A percentile compares a stretch with the other conserved stretches of the same genome.
phyloP scores from a whole-genome alignment of 1,284 basidiomycete genomes.

The Spongispora temasekensis region DNA sequence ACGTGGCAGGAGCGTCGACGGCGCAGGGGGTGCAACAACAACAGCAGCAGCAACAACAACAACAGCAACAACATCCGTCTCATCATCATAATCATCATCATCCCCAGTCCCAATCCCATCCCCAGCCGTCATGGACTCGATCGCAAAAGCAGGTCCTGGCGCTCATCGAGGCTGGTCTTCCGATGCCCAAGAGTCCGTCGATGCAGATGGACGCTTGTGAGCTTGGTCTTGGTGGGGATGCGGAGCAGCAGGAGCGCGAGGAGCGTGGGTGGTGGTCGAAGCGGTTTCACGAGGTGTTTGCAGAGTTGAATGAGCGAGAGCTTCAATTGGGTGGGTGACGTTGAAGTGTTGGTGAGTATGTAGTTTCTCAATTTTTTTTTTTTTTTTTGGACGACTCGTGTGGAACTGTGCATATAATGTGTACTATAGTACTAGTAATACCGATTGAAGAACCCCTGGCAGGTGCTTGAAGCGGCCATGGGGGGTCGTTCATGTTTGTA shows the following conservation, averaged over 20 bases:
- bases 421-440: too few species aligned
- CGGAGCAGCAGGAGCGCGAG: slow-evolving; percentile 58
- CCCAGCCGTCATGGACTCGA: too few species aligned
- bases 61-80: too few species aligned
- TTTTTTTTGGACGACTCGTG: too few species aligned
- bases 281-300: slow-evolving; percentile 68
- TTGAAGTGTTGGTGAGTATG: neutral
- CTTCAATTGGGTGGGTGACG: neutral
- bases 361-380: too few species aligned
- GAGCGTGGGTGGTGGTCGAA: slow-evolving; percentile 80
- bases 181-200: slow-evolving; percentile 69
- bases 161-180: slow-evolving; percentile 59
- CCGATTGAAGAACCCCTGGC: too few species aligned
- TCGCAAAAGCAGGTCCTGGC: slow-evolving; percentile 50
- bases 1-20: neutral
- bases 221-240: slow-evolving; percentile 28
- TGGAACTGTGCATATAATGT: too few species aligned
- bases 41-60: neutral
- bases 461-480: too few species aligned
- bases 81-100: too few species aligned
- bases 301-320: slow-evolving; percentile 44
- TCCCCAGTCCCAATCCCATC: too few species aligned
- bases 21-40: neutral
- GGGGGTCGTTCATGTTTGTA: too few species aligned
- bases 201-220: slow-evolving; percentile 47